A percentile compares a stretch with the other conserved stretches of the same genome.
Evolutionary conservation across 2,329 filamentous ascomycete genomes (phyloP).

Genomic region (Beauveria caledonica): DNA sequence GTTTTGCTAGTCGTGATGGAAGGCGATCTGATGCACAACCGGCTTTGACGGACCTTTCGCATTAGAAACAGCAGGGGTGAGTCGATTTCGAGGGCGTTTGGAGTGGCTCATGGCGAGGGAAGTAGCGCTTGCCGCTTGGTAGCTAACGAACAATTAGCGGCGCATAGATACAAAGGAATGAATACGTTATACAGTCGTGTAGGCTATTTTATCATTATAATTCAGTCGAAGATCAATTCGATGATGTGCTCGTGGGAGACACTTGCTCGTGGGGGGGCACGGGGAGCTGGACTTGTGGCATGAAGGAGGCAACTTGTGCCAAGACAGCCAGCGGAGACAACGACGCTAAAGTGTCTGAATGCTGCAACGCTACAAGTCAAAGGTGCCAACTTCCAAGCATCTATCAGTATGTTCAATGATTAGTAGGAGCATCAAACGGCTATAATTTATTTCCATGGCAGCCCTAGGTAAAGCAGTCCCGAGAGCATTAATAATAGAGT

Average conservation of each 20-base stretch:
- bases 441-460: no score
- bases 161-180: neutral
- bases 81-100: neutral
- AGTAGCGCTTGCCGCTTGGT: neutral
- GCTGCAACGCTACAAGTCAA: neutral
- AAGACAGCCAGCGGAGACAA: slow-evolving; percentile 1
- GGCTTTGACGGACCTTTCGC: neutral
- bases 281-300: neutral
- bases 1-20: neutral
- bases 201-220: no score
- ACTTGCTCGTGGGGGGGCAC: neutral
- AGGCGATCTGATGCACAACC: neutral
- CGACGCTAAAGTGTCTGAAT: neutral
- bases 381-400: no score
- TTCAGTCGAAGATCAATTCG: neutral
- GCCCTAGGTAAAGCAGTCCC: neutral
- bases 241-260: neutral
- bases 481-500: neutral
- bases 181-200: neutral
- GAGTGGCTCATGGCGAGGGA: no score
- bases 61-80: neutral
- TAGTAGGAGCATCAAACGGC: no score
- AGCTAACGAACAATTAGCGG: neutral
- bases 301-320: neutral
- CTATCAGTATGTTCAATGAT: no score